Base-by-base conservation (phyloP, 75 land plant species). In the Sequoia sempervirens region DNA sequence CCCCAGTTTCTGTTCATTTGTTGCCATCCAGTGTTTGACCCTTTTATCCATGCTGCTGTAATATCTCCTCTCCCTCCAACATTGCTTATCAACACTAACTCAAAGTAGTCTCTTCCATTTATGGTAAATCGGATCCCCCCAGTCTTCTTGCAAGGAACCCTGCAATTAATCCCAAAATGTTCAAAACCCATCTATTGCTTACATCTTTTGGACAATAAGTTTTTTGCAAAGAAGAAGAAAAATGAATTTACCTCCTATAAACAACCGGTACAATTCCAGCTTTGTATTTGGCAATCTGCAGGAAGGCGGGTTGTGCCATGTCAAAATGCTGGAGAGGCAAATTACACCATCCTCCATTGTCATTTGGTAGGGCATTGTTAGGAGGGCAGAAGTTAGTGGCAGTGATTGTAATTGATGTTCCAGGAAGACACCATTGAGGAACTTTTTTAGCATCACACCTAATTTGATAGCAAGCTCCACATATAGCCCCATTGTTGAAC, bases 111-210 rank as follows among this genome's bases (percentile, higher is more conserved):
- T 75, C 83, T 82, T 0, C 93, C 91, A 17, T 85, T 84, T 34
- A 91, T 86, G 0, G 86, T 88, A 83, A 91, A 91, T 13, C 85
- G 50, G 30, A 91, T 90, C 5, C 93, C 92, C 18, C 92, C 93
- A 53, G 79, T 54, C 85, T 82, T 91, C 75, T 79, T 47, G 92
- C 93, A 91, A n/a, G 89, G 84, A 47, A 88, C 88, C 86, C 89
- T 88, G 84, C 56, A 76, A 1, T 26, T 2, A 41, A 40, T 76
- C 41, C 76, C 30, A 69, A 30, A 13, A 70, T 12, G 36, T 70
- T 32, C 73, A 70, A 26, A 12, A 70, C 2, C 73, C 73, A 61
- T 70, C 36, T 70, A 70, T 12, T 32, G 36, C 73, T 70, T 30
- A 32, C 13, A 70, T 11, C 73, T 23, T 32, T 70, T 32, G n/a